phyloP scores from a whole-genome alignment of 2,329 filamentous ascomycete species.

The Curvularia eragrostidis region DNA sequence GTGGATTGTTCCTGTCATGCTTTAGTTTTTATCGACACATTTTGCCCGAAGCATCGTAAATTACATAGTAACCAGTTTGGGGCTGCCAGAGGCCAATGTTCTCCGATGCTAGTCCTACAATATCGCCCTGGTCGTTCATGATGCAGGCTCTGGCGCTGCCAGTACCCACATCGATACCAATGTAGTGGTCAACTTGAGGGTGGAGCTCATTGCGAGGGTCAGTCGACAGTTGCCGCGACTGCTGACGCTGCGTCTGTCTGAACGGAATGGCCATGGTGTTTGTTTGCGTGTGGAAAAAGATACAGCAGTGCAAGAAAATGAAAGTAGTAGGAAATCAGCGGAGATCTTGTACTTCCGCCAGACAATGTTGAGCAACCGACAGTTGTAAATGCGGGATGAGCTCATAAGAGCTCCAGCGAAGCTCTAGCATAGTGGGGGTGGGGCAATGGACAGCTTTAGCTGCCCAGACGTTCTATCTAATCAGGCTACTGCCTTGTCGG shows the following conservation, averaged over 20 bases:
- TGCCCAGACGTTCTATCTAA: constrained; percentile 30
- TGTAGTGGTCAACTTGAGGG: constrained; percentile 66
- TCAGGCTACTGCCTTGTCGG: constrained; percentile 21
- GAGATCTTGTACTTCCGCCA: constrained; percentile 10
- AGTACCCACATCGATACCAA: constrained; percentile 96
- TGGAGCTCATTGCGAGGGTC: constrained; percentile 64
- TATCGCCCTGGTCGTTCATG: constrained; percentile 89
- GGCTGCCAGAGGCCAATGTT: constrained; percentile 62
- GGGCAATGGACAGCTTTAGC: constrained; percentile 34
- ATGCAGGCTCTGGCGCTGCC: constrained; percentile 95
- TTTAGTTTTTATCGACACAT: constrained; percentile 16
- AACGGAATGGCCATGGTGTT: constrained; percentile 39
- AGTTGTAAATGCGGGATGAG: constrained; percentile 45
- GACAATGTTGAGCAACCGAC: constrained; percentile 43
- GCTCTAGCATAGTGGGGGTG: constrained; percentile 44
- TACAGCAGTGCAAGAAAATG: constrained; percentile 3
- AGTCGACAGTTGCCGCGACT: constrained; percentile 56
- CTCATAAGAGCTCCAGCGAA: constrained; percentile 42
- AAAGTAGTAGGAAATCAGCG: constrained; percentile 1
- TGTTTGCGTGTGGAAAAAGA: constrained; percentile 1
- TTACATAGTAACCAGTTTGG: constrained; percentile 62
- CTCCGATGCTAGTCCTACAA: constrained; percentile 66
- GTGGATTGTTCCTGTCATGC: constrained; percentile 87
- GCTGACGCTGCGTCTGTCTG: constrained; percentile 38
- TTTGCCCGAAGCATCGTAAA: constrained; percentile 10